Conservation (phyloP, 148 eudicot species). For the Salicornia ramosissima region DNA sequence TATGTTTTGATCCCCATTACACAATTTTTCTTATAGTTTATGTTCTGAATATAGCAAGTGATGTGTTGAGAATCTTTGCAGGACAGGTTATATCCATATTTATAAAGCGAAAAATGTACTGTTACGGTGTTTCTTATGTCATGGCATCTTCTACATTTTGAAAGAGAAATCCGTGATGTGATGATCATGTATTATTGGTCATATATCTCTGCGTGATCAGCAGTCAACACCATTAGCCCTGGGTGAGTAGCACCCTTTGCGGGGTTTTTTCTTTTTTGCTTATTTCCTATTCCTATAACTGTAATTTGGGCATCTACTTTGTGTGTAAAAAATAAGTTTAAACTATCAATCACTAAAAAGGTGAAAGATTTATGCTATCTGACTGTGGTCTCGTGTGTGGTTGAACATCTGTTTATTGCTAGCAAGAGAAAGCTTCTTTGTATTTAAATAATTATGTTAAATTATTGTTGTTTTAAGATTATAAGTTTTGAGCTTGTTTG, state of each 20-base stretch:
- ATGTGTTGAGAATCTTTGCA: conserved; percentile 17
- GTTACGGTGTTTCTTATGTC: background rate
- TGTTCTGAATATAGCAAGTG: background rate
- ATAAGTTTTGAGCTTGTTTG: background rate
- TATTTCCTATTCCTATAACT: background rate
- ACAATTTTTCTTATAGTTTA: no score
- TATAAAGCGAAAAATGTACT: background rate
- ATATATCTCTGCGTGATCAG: conserved; percentile 5
- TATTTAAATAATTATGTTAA: background rate
- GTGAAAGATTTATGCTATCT: background rate
- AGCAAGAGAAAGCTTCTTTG: background rate
- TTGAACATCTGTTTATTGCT: background rate
- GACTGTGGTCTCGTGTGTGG: background rate
- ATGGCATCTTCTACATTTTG: background rate
- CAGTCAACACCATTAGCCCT: conserved; percentile 9
- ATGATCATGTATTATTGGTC: conserved; percentile 10
- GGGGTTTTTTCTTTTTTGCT: background rate
- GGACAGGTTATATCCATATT: background rate
- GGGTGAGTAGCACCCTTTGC: conserved; percentile 12
- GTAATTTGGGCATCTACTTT: background rate
- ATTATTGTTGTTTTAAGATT: background rate
- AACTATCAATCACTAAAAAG: no score
- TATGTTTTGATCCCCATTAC: no score
- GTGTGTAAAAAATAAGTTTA: background rate
- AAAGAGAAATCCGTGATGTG: background rate